phyloP scores from a whole-genome alignment of 2,329 filamentous ascomycete genomes.

The Lachnellula willkommii region DNA sequence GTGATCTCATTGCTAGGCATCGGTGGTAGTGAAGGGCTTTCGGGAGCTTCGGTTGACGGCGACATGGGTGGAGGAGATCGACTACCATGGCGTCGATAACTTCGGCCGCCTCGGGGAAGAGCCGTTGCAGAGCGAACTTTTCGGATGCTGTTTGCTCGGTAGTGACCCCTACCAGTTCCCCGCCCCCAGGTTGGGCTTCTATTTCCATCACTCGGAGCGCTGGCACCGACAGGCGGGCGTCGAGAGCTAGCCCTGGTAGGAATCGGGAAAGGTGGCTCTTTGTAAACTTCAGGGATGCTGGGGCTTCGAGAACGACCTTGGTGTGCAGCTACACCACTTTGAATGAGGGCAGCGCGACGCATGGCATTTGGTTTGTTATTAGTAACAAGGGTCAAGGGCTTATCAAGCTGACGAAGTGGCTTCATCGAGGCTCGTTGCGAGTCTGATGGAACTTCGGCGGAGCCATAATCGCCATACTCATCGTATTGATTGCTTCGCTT shows the following conservation, averaged over 20 bases:
- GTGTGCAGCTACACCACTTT: conserved; percentile 69
- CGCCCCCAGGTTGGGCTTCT: conserved; percentile 68
- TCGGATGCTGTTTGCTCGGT: conserved; percentile 60
- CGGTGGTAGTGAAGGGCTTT: conserved; percentile 67
- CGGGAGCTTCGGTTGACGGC: conserved; percentile 59
- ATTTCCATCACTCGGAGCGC: conserved; percentile 63
- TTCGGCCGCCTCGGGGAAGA: conserved; percentile 51
- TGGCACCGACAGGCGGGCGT: conserved; percentile 60
- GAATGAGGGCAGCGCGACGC: conserved; percentile 73
- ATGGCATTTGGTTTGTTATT: conserved; percentile 47
- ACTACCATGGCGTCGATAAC: conserved; percentile 47
- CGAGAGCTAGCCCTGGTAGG: conserved; percentile 84
- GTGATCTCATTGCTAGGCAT: conserved; percentile 69
- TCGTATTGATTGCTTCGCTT: conserved; percentile 16
- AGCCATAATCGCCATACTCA: conserved; percentile 14
- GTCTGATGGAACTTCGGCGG: conserved; percentile 19
- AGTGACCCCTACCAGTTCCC: conserved; percentile 44
- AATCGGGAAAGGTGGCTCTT: conserved; percentile 82
- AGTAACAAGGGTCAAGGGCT: conserved; percentile 28
- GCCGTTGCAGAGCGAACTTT: conserved; percentile 81
- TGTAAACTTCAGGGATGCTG: conserved; percentile 52
- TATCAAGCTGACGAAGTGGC: conserved; percentile 27
- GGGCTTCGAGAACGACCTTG: conserved; percentile 59
- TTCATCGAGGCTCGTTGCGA: conserved; percentile 17
- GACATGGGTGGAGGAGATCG: conserved; percentile 63